Base-by-base conservation (phyloP, 176 grass and related monocot genomes). In the Oryza meyeriana region DNA sequence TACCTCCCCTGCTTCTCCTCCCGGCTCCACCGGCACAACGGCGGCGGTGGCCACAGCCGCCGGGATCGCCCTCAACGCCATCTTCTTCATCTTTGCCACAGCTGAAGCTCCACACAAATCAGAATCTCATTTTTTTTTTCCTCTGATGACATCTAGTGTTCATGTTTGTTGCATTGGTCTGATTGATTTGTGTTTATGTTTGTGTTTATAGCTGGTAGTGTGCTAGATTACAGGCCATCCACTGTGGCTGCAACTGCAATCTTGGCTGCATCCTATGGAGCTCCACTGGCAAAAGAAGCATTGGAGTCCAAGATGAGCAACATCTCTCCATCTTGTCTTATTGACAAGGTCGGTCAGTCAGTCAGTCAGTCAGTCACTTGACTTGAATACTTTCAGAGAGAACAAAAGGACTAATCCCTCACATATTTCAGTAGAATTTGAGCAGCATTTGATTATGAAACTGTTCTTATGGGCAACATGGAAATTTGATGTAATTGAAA, bases 211-310 rank as follows among this genome's bases (percentile, higher is more conserved):
- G 89, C 58, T 25, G 82, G 50, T 22, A 91, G 79, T 71, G 89
- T 89, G 50, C 83, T 94, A 34, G 86, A 91, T 87, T 86, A 87
- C 81, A 91, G 84, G 61, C 89, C 92, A 35, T 94, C 92, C 52
- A 85, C 89, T 79, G 83, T 91, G 27, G 89, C 92, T 78, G 87
- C 89, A 85, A 80, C 92, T 82, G 86, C 92, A 83, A 84, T 85
- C 80, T 89, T 94, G 84, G 89, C 89, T 82, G 92, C 89, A 72
- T 87, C 89, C 73, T 78, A 75, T 71, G 93, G 88, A 62, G 50
- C 77, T 85, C 66, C 81, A 26, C 70, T 89, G 66, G 83, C 84
- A 64, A 90, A 83, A 66, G 87, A 92, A 10, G 81, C 74, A 79
- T 38, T 94, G 77, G 87, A 85, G 64, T 66, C 69, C 50, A 94